A percentile compares a stretch with the other conserved stretches of the same genome.
These are phyloP conservation scores for Closterium sp. DNA, from an alignment of 139 green algal species.

Conservation along the genomic window DNA sequence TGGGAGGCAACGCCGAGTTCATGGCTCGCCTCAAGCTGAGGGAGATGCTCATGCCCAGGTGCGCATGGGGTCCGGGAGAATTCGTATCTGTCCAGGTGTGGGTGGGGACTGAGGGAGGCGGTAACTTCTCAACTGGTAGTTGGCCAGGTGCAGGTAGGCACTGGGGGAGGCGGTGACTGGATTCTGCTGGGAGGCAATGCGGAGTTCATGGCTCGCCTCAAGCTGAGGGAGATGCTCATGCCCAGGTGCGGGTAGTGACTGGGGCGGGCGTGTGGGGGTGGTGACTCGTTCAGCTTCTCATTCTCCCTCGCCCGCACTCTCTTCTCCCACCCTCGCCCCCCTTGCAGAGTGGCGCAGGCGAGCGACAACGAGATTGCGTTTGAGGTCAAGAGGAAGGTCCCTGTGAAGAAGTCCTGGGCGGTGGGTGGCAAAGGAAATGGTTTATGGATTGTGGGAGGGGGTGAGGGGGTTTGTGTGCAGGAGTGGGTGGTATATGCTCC, in stretches of 20 bases:
- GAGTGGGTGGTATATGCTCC: neutral
- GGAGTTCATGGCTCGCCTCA: neutral
- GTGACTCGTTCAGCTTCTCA: no score
- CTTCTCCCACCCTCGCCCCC: neutral
- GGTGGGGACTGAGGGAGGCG: no score
- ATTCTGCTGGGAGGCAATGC: neutral
- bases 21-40: constrained; percentile 90
- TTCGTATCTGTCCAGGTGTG: neutral
- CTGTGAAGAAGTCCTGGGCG: constrained; percentile 26
- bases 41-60: constrained; percentile 88
- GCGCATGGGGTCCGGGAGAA: neutral
- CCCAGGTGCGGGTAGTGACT: no score
- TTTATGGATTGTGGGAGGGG: no score
- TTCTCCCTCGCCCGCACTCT: neutral
- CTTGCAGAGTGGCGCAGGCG: constrained; percentile 23
- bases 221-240: no score
- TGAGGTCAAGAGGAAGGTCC: constrained; percentile 47
- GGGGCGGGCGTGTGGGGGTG: no score
- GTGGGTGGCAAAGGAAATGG: constrained; percentile 2
- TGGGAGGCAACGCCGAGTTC: constrained; percentile 91
- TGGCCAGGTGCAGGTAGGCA: no score
- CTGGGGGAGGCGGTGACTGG: neutral
- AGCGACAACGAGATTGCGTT: constrained; percentile 53
- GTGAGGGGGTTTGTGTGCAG: no score
- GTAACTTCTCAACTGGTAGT: no score